Conservation (phyloP, 306 rosid species). For the Gleditsia sinensis region DNA sequence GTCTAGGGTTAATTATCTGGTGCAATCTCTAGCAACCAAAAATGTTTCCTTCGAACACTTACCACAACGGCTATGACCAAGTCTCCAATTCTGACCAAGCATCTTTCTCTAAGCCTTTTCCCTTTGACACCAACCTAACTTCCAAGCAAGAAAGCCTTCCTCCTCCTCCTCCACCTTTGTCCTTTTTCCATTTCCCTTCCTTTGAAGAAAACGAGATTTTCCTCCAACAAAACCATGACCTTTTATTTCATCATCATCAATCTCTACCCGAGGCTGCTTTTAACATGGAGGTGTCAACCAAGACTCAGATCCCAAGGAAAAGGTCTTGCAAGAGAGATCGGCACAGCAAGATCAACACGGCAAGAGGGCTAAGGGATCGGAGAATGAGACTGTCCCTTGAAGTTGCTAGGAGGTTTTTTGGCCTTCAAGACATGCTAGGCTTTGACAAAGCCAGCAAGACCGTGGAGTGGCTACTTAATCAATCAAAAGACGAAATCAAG, state of each 20-base stretch:
- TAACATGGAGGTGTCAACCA: constrained; percentile 27
- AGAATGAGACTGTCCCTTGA: constrained; percentile 86
- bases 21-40: constrained; percentile 31
- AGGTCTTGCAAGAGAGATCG: constrained; percentile 71
- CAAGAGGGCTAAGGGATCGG: constrained; percentile 74
- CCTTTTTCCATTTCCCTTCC: constrained; percentile 54
- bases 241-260: constrained; percentile 30
- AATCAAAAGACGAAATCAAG: constrained; percentile 59
- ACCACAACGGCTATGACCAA: constrained; percentile 51
- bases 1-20: constrained; percentile 44
- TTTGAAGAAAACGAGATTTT: constrained; percentile 50
- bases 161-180: constrained; percentile 39
- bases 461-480: constrained; percentile 78
- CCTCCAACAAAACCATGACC: constrained; percentile 42
- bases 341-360: constrained; percentile 84
- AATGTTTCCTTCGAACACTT: constrained; percentile 61
- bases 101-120: constrained; percentile 39
- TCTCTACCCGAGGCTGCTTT: background rate
- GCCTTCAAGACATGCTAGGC: constrained; percentile 80
- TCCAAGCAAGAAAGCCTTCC: constrained; percentile 35
- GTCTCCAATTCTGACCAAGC: constrained; percentile 50
- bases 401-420: constrained; percentile 75
- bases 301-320: constrained; percentile 47
- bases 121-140: constrained; percentile 44
- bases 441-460: constrained; percentile 93